Conservation (phyloP, 2,329 filamentous ascomycete species). For the Neoarthrinium moseri region DNA sequence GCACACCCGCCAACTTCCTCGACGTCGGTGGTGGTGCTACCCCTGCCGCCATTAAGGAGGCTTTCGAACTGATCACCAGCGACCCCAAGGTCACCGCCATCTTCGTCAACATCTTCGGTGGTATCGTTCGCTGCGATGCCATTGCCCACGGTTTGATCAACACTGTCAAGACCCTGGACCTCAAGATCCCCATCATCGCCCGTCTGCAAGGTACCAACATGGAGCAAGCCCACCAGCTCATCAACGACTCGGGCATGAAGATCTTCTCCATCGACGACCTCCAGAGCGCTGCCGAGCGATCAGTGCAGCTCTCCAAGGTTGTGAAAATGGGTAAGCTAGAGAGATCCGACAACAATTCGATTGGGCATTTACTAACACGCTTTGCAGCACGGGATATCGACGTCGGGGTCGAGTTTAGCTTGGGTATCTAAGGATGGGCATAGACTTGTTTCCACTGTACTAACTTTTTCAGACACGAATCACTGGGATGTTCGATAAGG, state of each 20-base stretch:
- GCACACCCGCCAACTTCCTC: slow-evolving; percentile 94
- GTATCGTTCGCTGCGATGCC: slow-evolving; percentile 96
- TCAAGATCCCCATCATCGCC: slow-evolving; percentile 95
- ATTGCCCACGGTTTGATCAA: slow-evolving; percentile 96
- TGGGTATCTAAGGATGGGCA: slow-evolving; percentile 73
- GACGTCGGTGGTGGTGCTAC: slow-evolving; percentile 98
- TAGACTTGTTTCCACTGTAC: slow-evolving; percentile 28
- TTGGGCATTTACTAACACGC: slow-evolving; percentile 20
- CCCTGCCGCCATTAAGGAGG: slow-evolving; percentile 92
- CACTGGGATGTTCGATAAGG: slow-evolving; percentile 13
- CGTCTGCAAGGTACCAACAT: slow-evolving; percentile 98
- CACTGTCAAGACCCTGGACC: slow-evolving; percentile 90
- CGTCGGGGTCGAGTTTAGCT: slow-evolving; percentile 90
- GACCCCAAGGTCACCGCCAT: slow-evolving; percentile 98
- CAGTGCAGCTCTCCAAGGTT: slow-evolving; percentile 97
- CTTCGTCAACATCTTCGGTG: slow-evolving; percentile 99
- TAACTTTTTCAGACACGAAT: slow-evolving; percentile 28
- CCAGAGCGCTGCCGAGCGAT: slow-evolving; percentile 95
- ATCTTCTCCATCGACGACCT: slow-evolving; percentile 99
- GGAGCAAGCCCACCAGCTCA: slow-evolving; percentile 86
- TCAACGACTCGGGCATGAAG: slow-evolving; percentile 98
- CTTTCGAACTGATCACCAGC: slow-evolving; percentile 97
- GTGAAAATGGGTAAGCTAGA: slow-evolving; percentile 85
- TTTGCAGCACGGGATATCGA: slow-evolving; percentile 83
- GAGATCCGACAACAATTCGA: not conserved